These are phyloP conservation scores for Skeletonema potamos DNA, from an alignment of 108 stramenopile species.

Conservation along the genomic window DNA sequence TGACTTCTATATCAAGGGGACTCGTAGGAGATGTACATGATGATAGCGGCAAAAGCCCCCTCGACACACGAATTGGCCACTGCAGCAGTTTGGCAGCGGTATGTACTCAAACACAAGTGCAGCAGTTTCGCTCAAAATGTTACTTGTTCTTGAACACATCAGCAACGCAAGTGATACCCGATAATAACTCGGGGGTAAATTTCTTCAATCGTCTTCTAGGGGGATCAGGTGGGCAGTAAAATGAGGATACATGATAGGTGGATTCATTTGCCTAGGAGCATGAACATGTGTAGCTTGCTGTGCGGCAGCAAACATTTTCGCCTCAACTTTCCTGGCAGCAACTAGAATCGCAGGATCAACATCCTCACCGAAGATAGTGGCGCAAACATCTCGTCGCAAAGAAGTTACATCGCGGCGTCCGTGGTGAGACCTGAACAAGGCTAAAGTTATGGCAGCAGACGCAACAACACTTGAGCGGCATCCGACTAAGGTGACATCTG, in stretches of 20 bases:
- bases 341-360: not conserved
- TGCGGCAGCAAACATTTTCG: not conserved
- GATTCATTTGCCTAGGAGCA: not conserved
- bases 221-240: slow-evolving; percentile 10
- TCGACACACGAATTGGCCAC: slow-evolving; percentile 8
- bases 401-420: not conserved
- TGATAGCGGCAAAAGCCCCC: not conserved
- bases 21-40: slow-evolving; percentile 11
- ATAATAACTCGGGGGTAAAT: not conserved
- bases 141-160: not conserved
- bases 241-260: not conserved
- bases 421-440: not conserved
- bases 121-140: not conserved
- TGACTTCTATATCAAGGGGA: slow-evolving; percentile 16
- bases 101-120: not conserved
- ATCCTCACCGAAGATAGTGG: slow-evolving; percentile 12
- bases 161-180: not conserved
- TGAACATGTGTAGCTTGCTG: not conserved
- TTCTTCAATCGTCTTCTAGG: not conserved
- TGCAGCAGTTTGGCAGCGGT: not conserved
- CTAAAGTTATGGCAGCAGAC: slow-evolving; percentile 23
- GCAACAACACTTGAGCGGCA: slow-evolving; percentile 21
- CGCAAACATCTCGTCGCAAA: slow-evolving; percentile 12
- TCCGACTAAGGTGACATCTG: not conserved
- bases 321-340: slow-evolving; percentile 11